Evolutionary conservation across 306 rosid species (phyloP).

Genomic region (Leucaena leucocephala): DNA sequence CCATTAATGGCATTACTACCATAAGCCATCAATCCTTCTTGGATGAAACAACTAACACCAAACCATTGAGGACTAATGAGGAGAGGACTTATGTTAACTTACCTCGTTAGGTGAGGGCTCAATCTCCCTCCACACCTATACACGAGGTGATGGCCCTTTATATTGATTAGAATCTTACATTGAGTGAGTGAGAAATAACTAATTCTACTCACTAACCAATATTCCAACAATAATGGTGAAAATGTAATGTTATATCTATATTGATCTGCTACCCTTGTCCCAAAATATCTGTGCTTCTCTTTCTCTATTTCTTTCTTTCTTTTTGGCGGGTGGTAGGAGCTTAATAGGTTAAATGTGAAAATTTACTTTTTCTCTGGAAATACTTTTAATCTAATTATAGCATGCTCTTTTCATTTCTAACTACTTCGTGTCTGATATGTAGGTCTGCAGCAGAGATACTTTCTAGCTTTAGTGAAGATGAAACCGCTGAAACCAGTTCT

Average conservation of each 20-base stretch:
- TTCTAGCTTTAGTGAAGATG: conserved; percentile 85
- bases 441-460: conserved; percentile 73
- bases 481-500: conserved; percentile 82
- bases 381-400: neutral
- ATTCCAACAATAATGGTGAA: neutral
- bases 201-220: too few relatives aligned
- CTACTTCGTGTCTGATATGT: conserved; percentile 35
- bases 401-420: conserved; percentile 29
- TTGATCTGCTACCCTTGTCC: neutral
- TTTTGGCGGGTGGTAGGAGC: neutral
- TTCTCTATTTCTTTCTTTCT: neutral
- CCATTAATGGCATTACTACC: too few relatives aligned
- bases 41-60: too few relatives aligned
- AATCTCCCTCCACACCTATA: too few relatives aligned
- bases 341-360: conserved; percentile 12
- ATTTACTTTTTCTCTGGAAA: neutral
- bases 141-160: too few relatives aligned
- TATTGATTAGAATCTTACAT: too few relatives aligned
- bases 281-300: neutral
- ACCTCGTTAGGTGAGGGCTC: too few relatives aligned
- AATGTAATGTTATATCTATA: conserved; percentile 4
- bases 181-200: too few relatives aligned
- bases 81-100: too few relatives aligned
- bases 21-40: too few relatives aligned
- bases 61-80: too few relatives aligned